phyloP scores from a whole-genome alignment of 176 grass and related monocot species.

The Ensete ventricosum region DNA sequence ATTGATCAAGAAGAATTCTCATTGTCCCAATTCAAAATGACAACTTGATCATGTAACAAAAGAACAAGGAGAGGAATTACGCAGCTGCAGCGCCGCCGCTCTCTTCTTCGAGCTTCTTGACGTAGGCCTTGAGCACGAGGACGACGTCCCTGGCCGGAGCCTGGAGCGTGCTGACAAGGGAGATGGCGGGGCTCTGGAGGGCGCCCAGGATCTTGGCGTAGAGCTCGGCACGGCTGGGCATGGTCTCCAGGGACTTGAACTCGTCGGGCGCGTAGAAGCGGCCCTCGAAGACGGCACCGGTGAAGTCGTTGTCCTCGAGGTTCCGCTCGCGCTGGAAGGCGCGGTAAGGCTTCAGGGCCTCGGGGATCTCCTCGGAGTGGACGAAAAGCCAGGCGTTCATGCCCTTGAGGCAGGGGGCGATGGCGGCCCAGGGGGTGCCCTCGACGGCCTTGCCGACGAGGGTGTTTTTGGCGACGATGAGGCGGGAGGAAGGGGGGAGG shows the following conservation, averaged over 20 bases:
- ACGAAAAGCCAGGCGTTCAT: constrained; percentile 99
- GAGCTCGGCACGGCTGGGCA: constrained; percentile 68
- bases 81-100: background rate
- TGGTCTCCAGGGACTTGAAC: constrained; percentile 69
- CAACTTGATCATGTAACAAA: background rate
- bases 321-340: constrained; percentile 82
- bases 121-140: constrained; percentile 19
- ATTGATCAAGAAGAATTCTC: background rate
- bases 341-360: constrained; percentile 68
- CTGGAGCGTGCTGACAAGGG: constrained; percentile 43
- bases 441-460: constrained; percentile 62
- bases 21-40: background rate
- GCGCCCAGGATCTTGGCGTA: constrained; percentile 76
- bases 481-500: constrained; percentile 22
- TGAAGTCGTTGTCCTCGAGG: constrained; percentile 86
- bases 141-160: constrained; percentile 30
- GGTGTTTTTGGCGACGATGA: constrained; percentile 86
- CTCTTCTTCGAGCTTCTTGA: constrained; percentile 21
- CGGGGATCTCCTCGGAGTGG: constrained; percentile 91
- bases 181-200: constrained; percentile 65
- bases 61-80: background rate
- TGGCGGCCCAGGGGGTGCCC: constrained; percentile 70
- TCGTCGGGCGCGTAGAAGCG: constrained; percentile 78
- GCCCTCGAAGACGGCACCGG: constrained; percentile 83
- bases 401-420: constrained; percentile 59